Base-by-base conservation (phyloP, 2,329 filamentous ascomycete species). In the Pseudogymnoascus sp. region DNA sequence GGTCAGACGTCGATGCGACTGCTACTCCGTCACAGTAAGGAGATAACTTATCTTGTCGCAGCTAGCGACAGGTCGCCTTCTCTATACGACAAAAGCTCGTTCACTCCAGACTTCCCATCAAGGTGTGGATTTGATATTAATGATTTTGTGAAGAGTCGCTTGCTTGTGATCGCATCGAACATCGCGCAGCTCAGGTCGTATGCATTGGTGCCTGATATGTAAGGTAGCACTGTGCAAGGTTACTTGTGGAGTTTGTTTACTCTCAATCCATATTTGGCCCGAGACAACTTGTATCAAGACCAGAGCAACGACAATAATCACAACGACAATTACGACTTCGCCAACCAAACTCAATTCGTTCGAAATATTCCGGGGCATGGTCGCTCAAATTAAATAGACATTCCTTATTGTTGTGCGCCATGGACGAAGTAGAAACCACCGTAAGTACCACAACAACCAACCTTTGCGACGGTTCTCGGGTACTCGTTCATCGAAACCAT, bases 361-460 rank as follows among this genome's bases (percentile, higher is more conserved):
- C 28, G 47, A 54, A 54, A 54, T 54, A 54, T 33, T 18, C 6
- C 11, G 47, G 47, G 47, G 9, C 28, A 54, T 54, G 47, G 28
- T 54, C 16, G 28, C 47, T 54, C 47, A 54, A 54, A 54, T 9
- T 33, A 28, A 54, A 33, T 54, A 54, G 16, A 54, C 11, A 35
- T 54, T 54, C 11, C 47, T 35, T 54, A 59, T 41, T 59, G 57
- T 41, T 59, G 39, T 22, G 18, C 58, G 57, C 36, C 25, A 61
- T 61, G 60, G 60, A 61, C 16, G 47, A 43, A 54, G 28, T 20
- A 22, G 60, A 61, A 57, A 59, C 38, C 36, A 39, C 59, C 47
- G 59, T 60, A 60, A 28, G 60, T 58, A 22, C 30, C 18, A 59
- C 16, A 43, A 16, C 41, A 61, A n/a, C 22, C 57, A 22, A 14